Percentiles rank a stretch among this genome's conserved stretches.
These are phyloP conservation scores for Clonostachys solani DNA, from an alignment of 2,329 filamentous ascomycete species.

Conservation along the genomic window DNA sequence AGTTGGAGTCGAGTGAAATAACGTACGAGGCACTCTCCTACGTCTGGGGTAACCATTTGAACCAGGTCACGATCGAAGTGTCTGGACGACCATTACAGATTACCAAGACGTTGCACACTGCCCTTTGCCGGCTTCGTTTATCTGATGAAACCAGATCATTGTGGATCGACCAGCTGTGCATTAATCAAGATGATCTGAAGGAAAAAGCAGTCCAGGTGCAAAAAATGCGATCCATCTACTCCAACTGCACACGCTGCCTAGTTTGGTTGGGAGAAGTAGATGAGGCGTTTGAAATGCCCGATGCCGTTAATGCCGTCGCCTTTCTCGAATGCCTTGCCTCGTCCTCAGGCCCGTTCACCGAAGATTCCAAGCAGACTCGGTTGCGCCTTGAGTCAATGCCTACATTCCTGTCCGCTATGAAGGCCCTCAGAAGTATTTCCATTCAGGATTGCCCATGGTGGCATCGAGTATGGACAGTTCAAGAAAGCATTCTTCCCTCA, in stretches of 20 bases:
- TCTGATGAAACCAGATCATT: neutral
- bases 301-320: conserved; percentile 14
- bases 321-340: conserved; percentile 13
- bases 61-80: neutral
- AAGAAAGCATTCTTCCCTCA: conserved; percentile 20
- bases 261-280: conserved; percentile 12
- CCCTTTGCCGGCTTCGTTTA: neutral
- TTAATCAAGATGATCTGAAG: conserved; percentile 6
- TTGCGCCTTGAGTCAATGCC: too few relatives aligned
- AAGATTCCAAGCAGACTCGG: too few relatives aligned
- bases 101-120: neutral
- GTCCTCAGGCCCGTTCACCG: conserved; percentile 4
- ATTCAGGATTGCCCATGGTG: conserved; percentile 21
- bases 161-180: conserved; percentile 11
- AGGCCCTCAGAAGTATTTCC: conserved; percentile 4
- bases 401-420: too few relatives aligned
- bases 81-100: neutral
- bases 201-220: conserved; percentile 8
- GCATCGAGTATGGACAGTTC: conserved; percentile 25
- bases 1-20: neutral
- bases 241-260: conserved; percentile 6
- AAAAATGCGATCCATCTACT: conserved; percentile 8
- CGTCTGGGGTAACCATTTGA: conserved; percentile 1
- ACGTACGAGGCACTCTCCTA: conserved; percentile 1
- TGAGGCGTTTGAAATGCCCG: conserved; percentile 4